These are phyloP conservation scores for Fusarium buharicum DNA, from an alignment of 2,329 filamentous ascomycete genomes.

Conservation along the genomic window DNA sequence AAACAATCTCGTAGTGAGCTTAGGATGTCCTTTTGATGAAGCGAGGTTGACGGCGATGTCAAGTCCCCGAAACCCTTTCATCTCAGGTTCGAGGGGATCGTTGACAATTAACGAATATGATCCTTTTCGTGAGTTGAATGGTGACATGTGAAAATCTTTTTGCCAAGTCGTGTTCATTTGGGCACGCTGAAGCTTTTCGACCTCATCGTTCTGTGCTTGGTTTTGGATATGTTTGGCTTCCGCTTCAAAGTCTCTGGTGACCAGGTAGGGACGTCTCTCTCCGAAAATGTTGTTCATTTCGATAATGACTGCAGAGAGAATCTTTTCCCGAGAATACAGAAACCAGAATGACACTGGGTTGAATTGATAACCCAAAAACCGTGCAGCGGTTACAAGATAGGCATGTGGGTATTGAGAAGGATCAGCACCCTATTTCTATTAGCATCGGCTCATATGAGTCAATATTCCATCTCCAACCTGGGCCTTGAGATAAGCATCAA, in stretches of 20 bases:
- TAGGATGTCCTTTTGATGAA: constrained; percentile 69
- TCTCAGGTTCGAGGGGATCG: constrained; percentile 56
- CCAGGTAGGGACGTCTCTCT: constrained; percentile 64
- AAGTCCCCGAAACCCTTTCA: constrained; percentile 56
- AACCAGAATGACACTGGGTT: constrained; percentile 86
- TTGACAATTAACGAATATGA: constrained; percentile 61
- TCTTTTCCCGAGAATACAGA: constrained; percentile 69
- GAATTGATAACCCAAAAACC: constrained; percentile 75
- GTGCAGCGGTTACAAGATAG: constrained; percentile 76
- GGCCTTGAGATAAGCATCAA: constrained; percentile 67
- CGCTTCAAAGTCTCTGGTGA: constrained; percentile 43
- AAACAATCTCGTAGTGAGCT: constrained; percentile 69
- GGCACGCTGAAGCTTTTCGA: constrained; percentile 2
- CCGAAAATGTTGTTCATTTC: constrained; percentile 84
- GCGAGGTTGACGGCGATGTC: constrained; percentile 69
- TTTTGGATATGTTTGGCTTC: constrained; percentile 29
- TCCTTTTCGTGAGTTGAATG: constrained; percentile 73
- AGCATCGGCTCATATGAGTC: constrained; percentile 6
- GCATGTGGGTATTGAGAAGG: constrained; percentile 71
- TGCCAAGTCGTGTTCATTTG: constrained; percentile 64
- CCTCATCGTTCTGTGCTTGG: neutral
- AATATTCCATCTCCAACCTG: constrained; percentile 57
- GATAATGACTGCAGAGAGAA: constrained; percentile 72
- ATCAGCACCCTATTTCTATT: constrained; percentile 62
- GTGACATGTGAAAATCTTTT: constrained; percentile 82